Evolutionary conservation across 202 grass and related monocot genomes (phyloP).

Genomic region (Cymbopogon flexuosus): DNA sequence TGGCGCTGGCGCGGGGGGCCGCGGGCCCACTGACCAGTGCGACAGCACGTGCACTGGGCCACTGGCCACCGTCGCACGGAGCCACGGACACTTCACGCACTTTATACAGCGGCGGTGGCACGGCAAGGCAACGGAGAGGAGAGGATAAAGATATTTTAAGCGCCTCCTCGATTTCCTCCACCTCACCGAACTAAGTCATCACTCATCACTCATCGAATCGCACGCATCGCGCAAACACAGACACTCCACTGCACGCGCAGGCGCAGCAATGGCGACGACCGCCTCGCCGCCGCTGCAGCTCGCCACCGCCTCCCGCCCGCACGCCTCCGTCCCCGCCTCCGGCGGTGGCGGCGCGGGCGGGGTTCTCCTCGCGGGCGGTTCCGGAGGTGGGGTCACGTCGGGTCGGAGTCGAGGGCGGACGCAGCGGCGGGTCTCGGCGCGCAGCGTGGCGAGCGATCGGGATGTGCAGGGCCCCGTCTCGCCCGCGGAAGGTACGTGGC

Average conservation of each 20-base stretch:
- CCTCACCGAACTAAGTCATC: not conserved
- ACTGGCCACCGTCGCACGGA: not conserved
- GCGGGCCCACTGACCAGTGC: not conserved
- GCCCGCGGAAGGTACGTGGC: conserved; percentile 48
- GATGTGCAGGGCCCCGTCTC: conserved; percentile 46
- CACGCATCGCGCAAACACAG: not conserved
- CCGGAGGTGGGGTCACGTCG: not conserved
- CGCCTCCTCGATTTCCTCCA: not conserved
- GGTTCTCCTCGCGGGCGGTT: not conserved
- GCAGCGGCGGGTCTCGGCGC: conserved; percentile 26
- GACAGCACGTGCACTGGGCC: not conserved
- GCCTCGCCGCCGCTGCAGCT: conserved; percentile 43
- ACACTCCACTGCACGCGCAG: not conserved
- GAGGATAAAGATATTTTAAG: conserved; percentile 36
- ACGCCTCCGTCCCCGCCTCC: not conserved
- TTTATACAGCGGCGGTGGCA: not conserved
- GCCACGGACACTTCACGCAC: not conserved
- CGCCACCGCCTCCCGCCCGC: conserved; percentile 34
- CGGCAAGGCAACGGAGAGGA: not conserved
- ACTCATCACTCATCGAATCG: not conserved
- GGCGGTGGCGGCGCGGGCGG: not conserved
- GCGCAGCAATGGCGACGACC: conserved; percentile 42
- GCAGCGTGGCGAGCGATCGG: conserved; percentile 67
- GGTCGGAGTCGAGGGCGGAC: not conserved
- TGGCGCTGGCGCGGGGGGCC: not conserved